A percentile compares a stretch with the other conserved stretches of the same genome.
Conservation (phyloP, 345 rosid species). For the Eucalyptus cladocalyx region DNA sequence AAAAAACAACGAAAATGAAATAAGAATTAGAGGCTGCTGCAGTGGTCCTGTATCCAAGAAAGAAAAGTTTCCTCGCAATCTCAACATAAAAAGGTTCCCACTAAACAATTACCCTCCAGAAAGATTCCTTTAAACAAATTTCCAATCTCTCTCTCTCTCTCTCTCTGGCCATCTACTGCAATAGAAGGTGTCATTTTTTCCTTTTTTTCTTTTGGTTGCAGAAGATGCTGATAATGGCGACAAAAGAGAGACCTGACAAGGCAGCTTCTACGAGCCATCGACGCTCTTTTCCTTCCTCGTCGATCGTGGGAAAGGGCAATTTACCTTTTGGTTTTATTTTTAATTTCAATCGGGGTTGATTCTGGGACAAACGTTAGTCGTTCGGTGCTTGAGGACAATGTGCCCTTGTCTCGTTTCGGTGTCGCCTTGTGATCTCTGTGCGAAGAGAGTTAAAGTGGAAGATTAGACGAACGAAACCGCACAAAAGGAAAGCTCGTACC, state of each 20-base stretch:
- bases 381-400: constrained; percentile 19
- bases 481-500: background rate
- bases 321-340: background rate
- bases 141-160: background rate
- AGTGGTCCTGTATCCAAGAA: background rate
- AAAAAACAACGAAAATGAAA: background rate
- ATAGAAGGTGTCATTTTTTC: background rate
- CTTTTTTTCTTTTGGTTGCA: background rate
- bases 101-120: background rate
- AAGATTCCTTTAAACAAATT: background rate
- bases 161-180: background rate
- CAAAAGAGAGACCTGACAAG: background rate
- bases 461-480: background rate
- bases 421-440: background rate
- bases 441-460: background rate
- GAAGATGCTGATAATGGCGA: background rate
- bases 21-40: background rate
- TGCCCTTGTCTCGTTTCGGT: background rate
- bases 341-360: background rate
- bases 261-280: background rate
- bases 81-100: constrained; percentile 1
- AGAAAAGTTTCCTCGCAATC: background rate
- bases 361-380: constrained; percentile 30
- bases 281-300: background rate
- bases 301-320: background rate